phyloP scores from a whole-genome alignment of 345 rosid species.

The Melastoma malabathricum region DNA sequence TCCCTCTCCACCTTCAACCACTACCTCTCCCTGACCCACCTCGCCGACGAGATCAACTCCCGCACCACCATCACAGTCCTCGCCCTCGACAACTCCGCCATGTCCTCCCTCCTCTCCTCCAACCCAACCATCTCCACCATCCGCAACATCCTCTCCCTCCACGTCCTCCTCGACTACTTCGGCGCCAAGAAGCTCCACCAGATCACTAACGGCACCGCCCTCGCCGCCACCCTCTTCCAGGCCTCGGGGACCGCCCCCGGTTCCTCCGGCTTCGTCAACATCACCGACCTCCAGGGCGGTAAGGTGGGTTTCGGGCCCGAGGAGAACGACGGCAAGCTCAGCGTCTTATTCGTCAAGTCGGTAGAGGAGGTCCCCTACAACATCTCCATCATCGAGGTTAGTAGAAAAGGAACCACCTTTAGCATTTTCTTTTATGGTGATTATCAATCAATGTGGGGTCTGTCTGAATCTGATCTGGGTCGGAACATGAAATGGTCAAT shows the following conservation, averaged over 20 bases:
- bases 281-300: slow-evolving; percentile 80
- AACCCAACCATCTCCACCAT: slow-evolving; percentile 58
- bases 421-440: too few relatives aligned
- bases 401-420: slow-evolving; percentile 3
- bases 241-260: slow-evolving; percentile 88
- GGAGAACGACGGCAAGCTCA: slow-evolving; percentile 43
- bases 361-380: slow-evolving; percentile 80
- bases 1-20: slow-evolving; percentile 83
- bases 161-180: slow-evolving; percentile 91
- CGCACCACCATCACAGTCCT: slow-evolving; percentile 75
- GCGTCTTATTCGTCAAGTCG: slow-evolving; percentile 49
- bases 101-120: slow-evolving; percentile 44
- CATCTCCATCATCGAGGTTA: slow-evolving; percentile 81
- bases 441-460: too few relatives aligned
- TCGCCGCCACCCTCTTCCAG: slow-evolving; percentile 91
- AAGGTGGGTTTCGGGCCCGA: slow-evolving; percentile 71
- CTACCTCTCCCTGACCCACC: slow-evolving; percentile 67
- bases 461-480: too few relatives aligned
- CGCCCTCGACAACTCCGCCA: slow-evolving; percentile 78
- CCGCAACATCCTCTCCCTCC: slow-evolving; percentile 85
- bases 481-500: too few relatives aligned
- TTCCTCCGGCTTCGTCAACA: slow-evolving; percentile 80
- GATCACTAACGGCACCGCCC: slow-evolving; percentile 77
- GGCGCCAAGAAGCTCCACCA: slow-evolving; percentile 93
- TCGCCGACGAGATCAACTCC: slow-evolving; percentile 80